Evolutionary conservation across 192 early-diverging fungal species (phyloP).

Genomic region (Coemansia javaensis): DNA sequence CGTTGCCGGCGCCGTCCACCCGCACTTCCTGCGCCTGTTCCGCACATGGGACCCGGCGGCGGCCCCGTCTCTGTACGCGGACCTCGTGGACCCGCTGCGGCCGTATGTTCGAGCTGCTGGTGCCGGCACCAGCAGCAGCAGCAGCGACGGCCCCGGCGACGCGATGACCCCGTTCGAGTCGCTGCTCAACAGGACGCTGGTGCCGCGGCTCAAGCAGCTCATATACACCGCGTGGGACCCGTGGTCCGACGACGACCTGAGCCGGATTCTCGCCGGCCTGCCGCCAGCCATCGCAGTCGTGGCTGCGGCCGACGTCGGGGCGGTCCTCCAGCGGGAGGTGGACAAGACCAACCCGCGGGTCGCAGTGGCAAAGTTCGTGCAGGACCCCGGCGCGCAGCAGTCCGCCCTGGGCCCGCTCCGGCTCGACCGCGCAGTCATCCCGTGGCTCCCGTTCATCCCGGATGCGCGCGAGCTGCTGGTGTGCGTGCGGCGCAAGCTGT

Average conservation of each 20-base stretch:
- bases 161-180: slow-evolving; percentile 37
- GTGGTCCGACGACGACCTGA: slow-evolving; percentile 24
- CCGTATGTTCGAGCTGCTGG: slow-evolving; percentile 6
- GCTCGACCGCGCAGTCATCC: slow-evolving; percentile 26
- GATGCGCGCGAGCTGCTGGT: slow-evolving; percentile 23
- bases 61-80: slow-evolving; percentile 4
- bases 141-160: not conserved
- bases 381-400: not conserved
- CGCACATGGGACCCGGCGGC: slow-evolving; percentile 16
- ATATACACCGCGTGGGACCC: slow-evolving; percentile 37
- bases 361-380: slow-evolving; percentile 6
- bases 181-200: slow-evolving; percentile 14
- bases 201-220: slow-evolving; percentile 34
- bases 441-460: slow-evolving; percentile 42
- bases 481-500: slow-evolving; percentile 37
- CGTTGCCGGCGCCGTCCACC: slow-evolving; percentile 9
- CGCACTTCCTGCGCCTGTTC: slow-evolving; percentile 12
- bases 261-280: slow-evolving; percentile 6
- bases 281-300: slow-evolving; percentile 9
- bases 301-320: slow-evolving; percentile 11
- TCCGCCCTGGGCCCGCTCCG: slow-evolving; percentile 9
- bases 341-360: slow-evolving; percentile 17
- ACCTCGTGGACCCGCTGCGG: slow-evolving; percentile 13
- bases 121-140: too few relatives aligned
- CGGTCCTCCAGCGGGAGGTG: slow-evolving; percentile 18